Conservation (phyloP, 2,329 filamentous ascomycete species). For the Diaporthe citriasiana region DNA sequence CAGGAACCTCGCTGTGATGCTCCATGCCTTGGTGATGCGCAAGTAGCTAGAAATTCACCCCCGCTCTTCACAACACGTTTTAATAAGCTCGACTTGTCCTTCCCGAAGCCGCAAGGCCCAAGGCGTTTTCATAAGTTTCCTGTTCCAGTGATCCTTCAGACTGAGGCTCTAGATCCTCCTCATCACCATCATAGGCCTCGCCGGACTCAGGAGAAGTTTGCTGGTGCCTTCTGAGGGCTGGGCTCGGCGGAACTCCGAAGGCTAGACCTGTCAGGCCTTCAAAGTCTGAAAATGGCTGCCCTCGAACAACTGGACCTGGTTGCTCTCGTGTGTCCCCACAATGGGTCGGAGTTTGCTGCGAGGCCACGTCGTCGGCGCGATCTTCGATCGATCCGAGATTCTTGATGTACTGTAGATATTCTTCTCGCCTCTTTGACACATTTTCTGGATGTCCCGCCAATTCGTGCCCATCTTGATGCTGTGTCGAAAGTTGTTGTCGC, state of each 20-base stretch:
- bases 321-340: background rate
- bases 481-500: background rate
- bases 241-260: no score
- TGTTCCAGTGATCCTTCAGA: background rate
- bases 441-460: background rate
- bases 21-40: background rate
- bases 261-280: no score
- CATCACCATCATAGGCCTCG: background rate
- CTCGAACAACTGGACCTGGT: background rate
- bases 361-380: background rate
- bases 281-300: no score
- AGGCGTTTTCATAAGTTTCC: background rate
- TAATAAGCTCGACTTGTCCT: background rate
- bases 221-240: no score
- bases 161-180: background rate
- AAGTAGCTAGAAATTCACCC: background rate
- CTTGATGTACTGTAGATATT: no score
- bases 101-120: background rate
- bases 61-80: background rate
- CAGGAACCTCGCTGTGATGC: conserved; percentile 2
- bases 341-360: no score
- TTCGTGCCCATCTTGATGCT: background rate
- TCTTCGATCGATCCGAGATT: background rate
- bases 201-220: background rate
- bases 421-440: background rate